phyloP scores from a whole-genome alignment of 2,329 filamentous ascomycete species.

The Colletotrichum incanum region DNA sequence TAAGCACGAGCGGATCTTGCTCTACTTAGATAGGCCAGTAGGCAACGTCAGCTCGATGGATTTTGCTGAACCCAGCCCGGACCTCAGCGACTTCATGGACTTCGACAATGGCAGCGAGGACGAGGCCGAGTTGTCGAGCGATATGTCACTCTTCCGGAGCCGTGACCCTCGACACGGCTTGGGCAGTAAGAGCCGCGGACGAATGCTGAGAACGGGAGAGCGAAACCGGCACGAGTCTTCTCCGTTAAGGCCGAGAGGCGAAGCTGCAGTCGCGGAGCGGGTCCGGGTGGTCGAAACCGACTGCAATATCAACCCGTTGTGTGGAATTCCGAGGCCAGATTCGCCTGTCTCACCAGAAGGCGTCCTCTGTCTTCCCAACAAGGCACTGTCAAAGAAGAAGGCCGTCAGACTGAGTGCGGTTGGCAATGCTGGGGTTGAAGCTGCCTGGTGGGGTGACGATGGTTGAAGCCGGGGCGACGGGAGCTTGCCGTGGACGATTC shows the following conservation, averaged over 20 bases:
- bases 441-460: constrained; percentile 61
- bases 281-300: constrained; percentile 44
- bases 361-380: constrained; percentile 19
- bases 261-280: constrained; percentile 4
- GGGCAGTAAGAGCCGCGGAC: constrained; percentile 23
- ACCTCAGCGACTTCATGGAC: constrained; percentile 58
- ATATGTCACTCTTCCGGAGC: constrained; percentile 15
- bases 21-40: constrained; percentile 52
- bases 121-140: constrained; percentile 41
- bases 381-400: constrained; percentile 54
- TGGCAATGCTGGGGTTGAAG: constrained; percentile 50
- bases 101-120: constrained; percentile 49
- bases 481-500: constrained; percentile 16
- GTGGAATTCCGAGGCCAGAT: constrained; percentile 57
- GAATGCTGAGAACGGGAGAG: constrained; percentile 24
- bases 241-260: constrained; percentile 26
- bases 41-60: constrained; percentile 48
- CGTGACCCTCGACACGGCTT: constrained; percentile 6
- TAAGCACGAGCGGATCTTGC: constrained; percentile 50
- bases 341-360: constrained; percentile 48
- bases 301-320: constrained; percentile 45
- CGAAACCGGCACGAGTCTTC: constrained; percentile 31
- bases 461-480: constrained; percentile 17
- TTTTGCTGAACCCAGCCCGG: constrained; percentile 53
- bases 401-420: constrained; percentile 61